Evolutionary conservation across 768 basidiomycete genomes (phyloP).

Genomic region (Kwoniella heveanensis): DNA sequence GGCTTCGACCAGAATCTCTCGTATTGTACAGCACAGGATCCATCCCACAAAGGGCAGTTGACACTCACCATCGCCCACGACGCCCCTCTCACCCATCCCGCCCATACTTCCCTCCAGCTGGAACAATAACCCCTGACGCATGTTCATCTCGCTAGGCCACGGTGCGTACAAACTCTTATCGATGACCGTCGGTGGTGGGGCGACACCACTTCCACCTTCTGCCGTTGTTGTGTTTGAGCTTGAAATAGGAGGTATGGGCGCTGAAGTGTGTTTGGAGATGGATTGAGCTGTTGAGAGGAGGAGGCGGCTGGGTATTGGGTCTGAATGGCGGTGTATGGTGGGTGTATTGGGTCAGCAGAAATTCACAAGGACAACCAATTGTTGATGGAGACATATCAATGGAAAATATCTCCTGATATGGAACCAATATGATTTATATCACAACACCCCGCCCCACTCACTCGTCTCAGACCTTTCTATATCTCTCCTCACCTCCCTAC

Average conservation of each 20-base stretch:
- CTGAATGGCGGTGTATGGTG: slow-evolving; percentile 19
- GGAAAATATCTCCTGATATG: no score
- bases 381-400: no score
- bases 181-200: slow-evolving; percentile 22
- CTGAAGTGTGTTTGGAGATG: slow-evolving; percentile 38
- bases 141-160: slow-evolving; percentile 45
- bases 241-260: slow-evolving; percentile 37
- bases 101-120: slow-evolving; percentile 45
- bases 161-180: slow-evolving; percentile 40
- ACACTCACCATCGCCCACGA: slow-evolving; percentile 40
- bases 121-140: slow-evolving; percentile 46
- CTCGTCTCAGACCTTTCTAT: slow-evolving; percentile 34
- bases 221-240: background rate
- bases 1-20: no score
- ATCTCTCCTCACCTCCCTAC: slow-evolving; percentile 15
- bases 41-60: no score
- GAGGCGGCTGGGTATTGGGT: slow-evolving; percentile 21
- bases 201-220: background rate
- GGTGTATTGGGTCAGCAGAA: background rate
- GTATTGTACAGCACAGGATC: no score
- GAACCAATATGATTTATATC: no score
- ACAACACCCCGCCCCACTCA: slow-evolving; percentile 17
- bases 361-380: background rate
- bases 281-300: slow-evolving; percentile 40
- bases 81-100: slow-evolving; percentile 38